Evolutionary conservation across 768 basidiomycete species (phyloP), one percentile per base, ranked within the genome.

Genomic region (Cytidiella melzeri): DNA sequence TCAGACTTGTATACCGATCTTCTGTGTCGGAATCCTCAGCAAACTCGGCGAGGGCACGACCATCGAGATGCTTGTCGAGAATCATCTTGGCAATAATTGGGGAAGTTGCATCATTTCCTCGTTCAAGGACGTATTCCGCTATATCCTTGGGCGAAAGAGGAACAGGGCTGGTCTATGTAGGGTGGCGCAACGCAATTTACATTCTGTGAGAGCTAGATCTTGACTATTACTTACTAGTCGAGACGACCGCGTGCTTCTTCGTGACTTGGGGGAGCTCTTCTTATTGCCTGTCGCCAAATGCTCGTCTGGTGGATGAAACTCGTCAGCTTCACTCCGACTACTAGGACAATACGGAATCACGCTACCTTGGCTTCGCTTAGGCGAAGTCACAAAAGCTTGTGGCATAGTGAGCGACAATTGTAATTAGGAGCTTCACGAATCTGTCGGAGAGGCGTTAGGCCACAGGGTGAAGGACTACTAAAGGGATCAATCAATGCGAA

Each of bases 31-130:
- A 11, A 25, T 53, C 52, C 26, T 53, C 47, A 1, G 42, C 26
- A 44, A 36, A 39, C 27, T 45, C 46, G 6, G 43, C 20, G 5
- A 53, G 26, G 1, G 52, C 43, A n/a, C 41, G 42, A 11, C 47
- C 47, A 27, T 53, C 52, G 12, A 53, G 18, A 20, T 45, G 41
- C 19, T 49, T 44, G 13, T 53, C 52, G 1, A 53, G 21, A 11
- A 47, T 37, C 13, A 53, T 26, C 26, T 43, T 49, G 23, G 43
- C 43, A 19, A 53, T 25, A n/a, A 53, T 45, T 4, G 52, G 52
- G 3, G 52, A 53, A 18, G 41, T 53, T 19, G 27, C 47, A 10
- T 47, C 37, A 2, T 41, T 21, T 13, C 47, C 52, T 20, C 48
- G 47, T 18, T 34, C 41, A 3, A 37, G 25, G 15, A 49, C 39